phyloP scores from a whole-genome alignment of 2,329 filamentous ascomycete genomes.

The Aquanectria penicillioides region DNA sequence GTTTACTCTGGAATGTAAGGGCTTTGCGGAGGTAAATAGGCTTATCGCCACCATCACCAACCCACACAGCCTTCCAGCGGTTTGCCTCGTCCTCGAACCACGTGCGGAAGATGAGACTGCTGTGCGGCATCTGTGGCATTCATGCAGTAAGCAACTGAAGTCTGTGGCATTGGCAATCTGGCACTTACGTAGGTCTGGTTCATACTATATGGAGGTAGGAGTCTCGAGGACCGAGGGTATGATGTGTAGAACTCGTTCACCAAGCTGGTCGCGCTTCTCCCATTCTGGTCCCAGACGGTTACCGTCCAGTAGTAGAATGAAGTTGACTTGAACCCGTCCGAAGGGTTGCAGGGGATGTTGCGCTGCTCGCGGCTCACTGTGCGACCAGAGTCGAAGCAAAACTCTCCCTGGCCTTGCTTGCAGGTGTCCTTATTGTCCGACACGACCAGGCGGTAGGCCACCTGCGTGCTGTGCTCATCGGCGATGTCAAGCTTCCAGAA shows the following conservation, averaged over 20 bases:
- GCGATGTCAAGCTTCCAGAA: conserved; percentile 46
- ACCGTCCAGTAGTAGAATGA: conserved; percentile 50
- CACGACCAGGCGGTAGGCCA: conserved; percentile 40
- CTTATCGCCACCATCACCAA: conserved; percentile 52
- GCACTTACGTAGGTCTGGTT: conserved; percentile 49
- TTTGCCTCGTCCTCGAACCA: conserved; percentile 53
- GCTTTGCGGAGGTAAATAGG: conserved; percentile 51
- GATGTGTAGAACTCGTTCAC: conserved; percentile 51
- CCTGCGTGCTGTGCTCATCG: conserved; percentile 43
- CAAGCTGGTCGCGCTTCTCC: conserved; percentile 34
- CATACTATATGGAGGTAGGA: conserved; percentile 53
- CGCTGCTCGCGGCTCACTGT: conserved; percentile 33
- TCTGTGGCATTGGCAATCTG: background rate
- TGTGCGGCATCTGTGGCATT: conserved; percentile 53
- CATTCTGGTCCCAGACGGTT: conserved; percentile 49
- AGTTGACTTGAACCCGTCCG: conserved; percentile 48
- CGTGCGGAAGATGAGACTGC: conserved; percentile 52
- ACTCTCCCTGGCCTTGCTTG: background rate
- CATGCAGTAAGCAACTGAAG: conserved; percentile 9
- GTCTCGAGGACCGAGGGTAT: conserved; percentile 46
- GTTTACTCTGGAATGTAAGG: conserved; percentile 42
- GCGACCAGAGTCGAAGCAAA: conserved; percentile 32
- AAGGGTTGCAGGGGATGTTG: conserved; percentile 35
- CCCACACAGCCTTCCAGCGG: conserved; percentile 53
- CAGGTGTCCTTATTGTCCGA: background rate